phyloP scores from a whole-genome alignment of 1,284 basidiomycete genomes.

The Moesziomyces sp. region DNA sequence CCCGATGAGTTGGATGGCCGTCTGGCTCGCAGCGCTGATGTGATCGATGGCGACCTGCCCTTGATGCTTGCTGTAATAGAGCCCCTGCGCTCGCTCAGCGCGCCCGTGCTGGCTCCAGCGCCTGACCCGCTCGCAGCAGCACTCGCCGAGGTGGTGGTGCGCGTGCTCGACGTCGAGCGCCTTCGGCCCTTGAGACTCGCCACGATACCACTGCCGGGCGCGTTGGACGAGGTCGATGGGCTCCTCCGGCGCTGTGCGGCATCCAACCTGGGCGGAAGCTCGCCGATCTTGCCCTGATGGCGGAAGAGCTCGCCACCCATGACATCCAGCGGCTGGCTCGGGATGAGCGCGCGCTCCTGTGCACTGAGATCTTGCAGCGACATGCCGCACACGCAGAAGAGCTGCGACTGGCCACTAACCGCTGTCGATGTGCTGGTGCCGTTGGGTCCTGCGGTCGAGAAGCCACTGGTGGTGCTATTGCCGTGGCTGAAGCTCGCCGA shows the following conservation, averaged over 20 bases:
- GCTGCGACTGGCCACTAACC: conserved; percentile 55
- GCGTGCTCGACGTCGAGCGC: conserved; percentile 24
- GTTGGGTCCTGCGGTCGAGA: conserved; percentile 16
- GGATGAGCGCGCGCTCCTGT: conserved; percentile 61
- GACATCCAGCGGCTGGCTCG: conserved; percentile 46
- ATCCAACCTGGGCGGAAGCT: conserved; percentile 42
- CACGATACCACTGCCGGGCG: conserved; percentile 20
- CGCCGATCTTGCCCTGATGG: conserved; percentile 62
- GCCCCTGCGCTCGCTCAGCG: conserved; percentile 7
- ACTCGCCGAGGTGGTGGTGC: conserved; percentile 9
- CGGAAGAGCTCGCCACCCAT: conserved; percentile 47
- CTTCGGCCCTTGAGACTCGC: conserved; percentile 33
- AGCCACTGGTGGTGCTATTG: background rate
- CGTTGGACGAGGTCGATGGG: conserved; percentile 9
- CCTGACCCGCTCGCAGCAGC: background rate
- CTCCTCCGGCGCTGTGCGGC: conserved; percentile 8
- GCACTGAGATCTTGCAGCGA: conserved; percentile 59
- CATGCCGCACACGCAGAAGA: conserved; percentile 67
- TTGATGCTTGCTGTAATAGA: conserved; percentile 36
- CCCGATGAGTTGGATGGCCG: conserved; percentile 8
- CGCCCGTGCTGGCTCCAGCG: background rate
- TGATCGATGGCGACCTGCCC: conserved; percentile 25
- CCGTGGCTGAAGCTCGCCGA: background rate
- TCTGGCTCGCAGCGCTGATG: conserved; percentile 19
- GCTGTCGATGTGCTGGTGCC: conserved; percentile 42